A percentile compares a stretch with the other conserved stretches of the same genome.
Conservation (phyloP, 768 basidiomycete genomes). For the Omphalotus guepiniiformis region DNA sequence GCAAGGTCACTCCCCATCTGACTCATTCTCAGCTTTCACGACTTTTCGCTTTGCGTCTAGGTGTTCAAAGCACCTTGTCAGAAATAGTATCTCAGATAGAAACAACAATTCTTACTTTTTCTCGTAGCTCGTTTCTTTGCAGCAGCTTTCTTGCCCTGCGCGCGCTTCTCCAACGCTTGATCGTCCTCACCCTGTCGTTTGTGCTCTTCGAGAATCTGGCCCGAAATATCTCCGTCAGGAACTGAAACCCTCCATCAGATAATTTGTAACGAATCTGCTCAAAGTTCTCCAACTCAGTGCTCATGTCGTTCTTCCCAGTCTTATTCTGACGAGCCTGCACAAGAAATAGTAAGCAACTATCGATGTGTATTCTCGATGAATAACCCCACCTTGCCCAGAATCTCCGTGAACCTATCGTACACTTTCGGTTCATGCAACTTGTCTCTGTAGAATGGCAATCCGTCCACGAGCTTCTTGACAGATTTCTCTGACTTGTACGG, state of each 20-base stretch:
- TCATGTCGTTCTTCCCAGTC: slow-evolving; percentile 83
- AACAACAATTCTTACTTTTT: slow-evolving; percentile 1
- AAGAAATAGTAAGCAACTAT: too few relatives aligned
- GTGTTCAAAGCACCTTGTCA: too few relatives aligned
- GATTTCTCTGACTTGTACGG: slow-evolving; percentile 98
- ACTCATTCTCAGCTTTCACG: too few relatives aligned
- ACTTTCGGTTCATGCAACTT: slow-evolving; percentile 89
- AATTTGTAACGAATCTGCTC: slow-evolving; percentile 70
- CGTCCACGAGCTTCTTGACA: slow-evolving; percentile 94
- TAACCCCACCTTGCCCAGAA: slow-evolving; percentile 83
- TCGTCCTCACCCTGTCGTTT: slow-evolving; percentile 87
- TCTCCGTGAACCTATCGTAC: slow-evolving; percentile 80
- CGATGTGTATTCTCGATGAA: too few relatives aligned
- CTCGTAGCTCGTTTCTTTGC: slow-evolving; percentile 63
- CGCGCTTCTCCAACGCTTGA: slow-evolving; percentile 83
- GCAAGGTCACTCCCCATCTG: too few relatives aligned
- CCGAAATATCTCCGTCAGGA: neutral
- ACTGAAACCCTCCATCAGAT: too few relatives aligned
- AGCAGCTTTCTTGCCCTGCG: slow-evolving; percentile 80
- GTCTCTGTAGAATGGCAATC: slow-evolving; percentile 88
- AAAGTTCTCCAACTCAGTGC: slow-evolving; percentile 92
- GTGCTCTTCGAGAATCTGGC: slow-evolving; percentile 80
- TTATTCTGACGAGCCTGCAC: slow-evolving; percentile 82
- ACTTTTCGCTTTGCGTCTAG: too few relatives aligned
- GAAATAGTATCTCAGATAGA: too few relatives aligned